Evolutionary conservation across 257 asterid genomes (phyloP).

Genomic region (Solanum etuberosum): DNA sequence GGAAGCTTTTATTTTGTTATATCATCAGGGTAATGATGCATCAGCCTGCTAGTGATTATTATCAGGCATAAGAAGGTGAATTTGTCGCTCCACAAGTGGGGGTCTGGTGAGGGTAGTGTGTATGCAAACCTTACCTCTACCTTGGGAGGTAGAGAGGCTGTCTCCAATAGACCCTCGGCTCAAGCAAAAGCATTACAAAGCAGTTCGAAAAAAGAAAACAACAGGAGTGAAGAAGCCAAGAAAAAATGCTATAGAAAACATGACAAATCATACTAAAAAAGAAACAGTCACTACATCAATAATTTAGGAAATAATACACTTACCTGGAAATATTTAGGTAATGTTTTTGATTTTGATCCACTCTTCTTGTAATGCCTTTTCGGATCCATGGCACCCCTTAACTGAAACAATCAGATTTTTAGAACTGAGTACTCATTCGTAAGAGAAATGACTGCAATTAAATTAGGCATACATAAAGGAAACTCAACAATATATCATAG

Average conservation of each 20-base stretch:
- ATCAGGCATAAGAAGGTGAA: not conserved
- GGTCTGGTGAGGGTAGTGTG: not conserved
- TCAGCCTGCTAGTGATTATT: not conserved
- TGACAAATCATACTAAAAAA: not conserved
- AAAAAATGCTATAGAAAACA: not conserved
- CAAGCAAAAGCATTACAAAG: not conserved
- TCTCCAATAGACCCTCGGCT: not conserved
- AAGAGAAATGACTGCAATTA: not conserved
- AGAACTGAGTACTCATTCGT: not conserved
- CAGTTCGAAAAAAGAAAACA: not conserved
- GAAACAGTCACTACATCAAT: not conserved
- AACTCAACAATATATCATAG: not conserved
- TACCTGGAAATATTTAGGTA: constrained; percentile 92
- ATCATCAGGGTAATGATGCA: not conserved
- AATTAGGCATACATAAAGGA: not conserved
- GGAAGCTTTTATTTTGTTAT: not conserved
- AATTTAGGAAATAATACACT: constrained; percentile 2
- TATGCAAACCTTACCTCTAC: not conserved
- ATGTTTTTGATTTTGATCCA: constrained; percentile 51
- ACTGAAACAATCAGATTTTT: constrained; percentile 25
- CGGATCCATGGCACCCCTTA: constrained; percentile 73
- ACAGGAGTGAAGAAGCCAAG: not conserved
- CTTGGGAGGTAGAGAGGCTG: not conserved
- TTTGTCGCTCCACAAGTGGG: not conserved
- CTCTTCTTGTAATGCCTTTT: constrained; percentile 81